Base-by-base conservation (phyloP, 306 rosid genomes). In the Leucaena leucocephala region DNA sequence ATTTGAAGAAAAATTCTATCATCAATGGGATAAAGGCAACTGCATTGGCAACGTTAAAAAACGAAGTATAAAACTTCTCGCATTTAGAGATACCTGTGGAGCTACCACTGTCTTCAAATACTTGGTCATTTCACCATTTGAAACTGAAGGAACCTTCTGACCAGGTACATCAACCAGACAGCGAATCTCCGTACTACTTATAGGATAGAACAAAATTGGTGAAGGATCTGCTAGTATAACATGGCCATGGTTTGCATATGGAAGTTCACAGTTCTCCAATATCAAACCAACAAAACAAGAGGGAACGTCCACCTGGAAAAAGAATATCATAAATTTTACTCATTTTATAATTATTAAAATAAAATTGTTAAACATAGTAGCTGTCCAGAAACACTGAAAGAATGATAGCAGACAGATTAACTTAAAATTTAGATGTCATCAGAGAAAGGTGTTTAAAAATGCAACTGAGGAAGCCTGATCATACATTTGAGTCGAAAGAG, bases 81-180 rank as follows among this genome's bases (percentile, higher is more conserved):
- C 67, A 33, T 58, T 52, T 71, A 49, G 19, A 59, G 14, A 39
- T 74, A 92, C 98, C 98, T 94, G 97, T 71, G 97, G 95, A 81
- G 97, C 97, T 63, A 94, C 88, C 71, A 84, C 84, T 43, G 87
- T 77, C 89, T 92, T 94, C 93, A 94, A 89, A 78, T 94, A 94
- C 34, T 86, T 85, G 0, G 87, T 87, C 98, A 94, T 91, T 85
- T 94, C 97, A 78, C 98, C 98, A 70, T 88, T 94, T 71, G 97
- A 87, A 82, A 94, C 85, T 76, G 97, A 94, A 71, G 98, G 98
- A 74, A 92, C 95, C 69, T 91, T 94, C 89, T 89, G 92, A 68
- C 98, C 98, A 45, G 98, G 97, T 75, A 94, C 95, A 81, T 92
- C 98, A 81, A 94, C 98, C 83, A 94, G 88, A 85, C 97, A 94